Conservation (phyloP, 1,139 yeast genomes). For the Wickerhamomyces sp. region DNA sequence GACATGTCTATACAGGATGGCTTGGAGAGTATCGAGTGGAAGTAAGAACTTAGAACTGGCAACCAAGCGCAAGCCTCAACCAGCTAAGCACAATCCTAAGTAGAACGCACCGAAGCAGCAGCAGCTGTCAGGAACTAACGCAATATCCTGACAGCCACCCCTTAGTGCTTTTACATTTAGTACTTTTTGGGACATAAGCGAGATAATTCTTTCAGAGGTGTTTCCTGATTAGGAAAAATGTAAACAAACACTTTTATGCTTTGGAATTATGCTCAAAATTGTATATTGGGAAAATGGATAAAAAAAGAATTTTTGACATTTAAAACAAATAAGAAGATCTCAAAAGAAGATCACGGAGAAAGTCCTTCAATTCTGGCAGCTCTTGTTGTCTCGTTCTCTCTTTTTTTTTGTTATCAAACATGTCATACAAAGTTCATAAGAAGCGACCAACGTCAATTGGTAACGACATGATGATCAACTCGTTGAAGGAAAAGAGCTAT, state of each 20-base stretch:
- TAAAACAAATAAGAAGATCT: neutral
- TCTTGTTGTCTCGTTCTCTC: neutral
- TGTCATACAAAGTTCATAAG: slow-evolving; percentile 19
- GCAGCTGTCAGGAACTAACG: too few relatives aligned
- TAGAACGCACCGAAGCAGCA: too few relatives aligned
- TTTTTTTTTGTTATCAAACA: neutral
- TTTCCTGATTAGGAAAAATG: slow-evolving; percentile 12
- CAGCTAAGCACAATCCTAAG: too few relatives aligned
- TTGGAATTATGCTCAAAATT: too few relatives aligned
- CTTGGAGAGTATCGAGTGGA: too few relatives aligned
- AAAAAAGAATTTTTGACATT: neutral
- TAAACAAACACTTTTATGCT: slow-evolving; percentile 11
- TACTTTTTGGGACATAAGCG: neutral
- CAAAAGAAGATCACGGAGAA: neutral
- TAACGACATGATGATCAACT: slow-evolving; percentile 11
- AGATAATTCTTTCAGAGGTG: neutral
- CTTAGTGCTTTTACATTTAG: too few relatives aligned
- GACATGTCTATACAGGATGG: too few relatives aligned
- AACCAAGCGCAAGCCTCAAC: neutral
- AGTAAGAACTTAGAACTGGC: neutral
- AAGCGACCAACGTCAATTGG: slow-evolving; percentile 24
- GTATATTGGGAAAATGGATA: neutral
- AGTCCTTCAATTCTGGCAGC: too few relatives aligned
- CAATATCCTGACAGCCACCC: too few relatives aligned
- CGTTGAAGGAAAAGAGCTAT: slow-evolving; percentile 15